Conservation (phyloP, 1,284 basidiomycete species). For the Irpex sp. region DNA sequence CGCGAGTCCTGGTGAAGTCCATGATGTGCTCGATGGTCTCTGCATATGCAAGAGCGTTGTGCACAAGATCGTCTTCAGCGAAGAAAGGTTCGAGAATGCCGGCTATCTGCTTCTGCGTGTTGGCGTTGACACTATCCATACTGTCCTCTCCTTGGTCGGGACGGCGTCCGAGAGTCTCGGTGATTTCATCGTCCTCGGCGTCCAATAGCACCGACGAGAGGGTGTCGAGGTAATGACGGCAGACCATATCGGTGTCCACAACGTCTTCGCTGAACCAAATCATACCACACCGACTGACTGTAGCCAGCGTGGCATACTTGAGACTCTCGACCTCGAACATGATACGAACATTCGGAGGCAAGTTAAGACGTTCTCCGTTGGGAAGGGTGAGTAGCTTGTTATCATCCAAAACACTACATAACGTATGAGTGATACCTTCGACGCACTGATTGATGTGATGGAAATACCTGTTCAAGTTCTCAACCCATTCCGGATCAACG, state of each 20-base stretch:
- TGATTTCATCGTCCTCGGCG: constrained; percentile 82
- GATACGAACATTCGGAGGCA: constrained; percentile 96
- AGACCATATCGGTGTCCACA: constrained; percentile 89
- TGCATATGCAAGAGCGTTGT: constrained; percentile 74
- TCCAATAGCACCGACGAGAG: constrained; percentile 79
- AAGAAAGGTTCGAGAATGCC: constrained; percentile 80
- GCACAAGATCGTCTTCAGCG: constrained; percentile 76
- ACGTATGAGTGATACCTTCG: no score
- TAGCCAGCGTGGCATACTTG: constrained; percentile 94
- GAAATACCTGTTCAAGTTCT: constrained; percentile 91
- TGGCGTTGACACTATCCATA: constrained; percentile 55
- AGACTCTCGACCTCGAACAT: constrained; percentile 99
- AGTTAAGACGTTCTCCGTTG: constrained; percentile 96
- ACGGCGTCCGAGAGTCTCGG: constrained; percentile 58
- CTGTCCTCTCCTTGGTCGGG: constrained; percentile 46
- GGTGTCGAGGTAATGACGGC: constrained; percentile 81
- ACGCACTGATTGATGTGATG: no score
- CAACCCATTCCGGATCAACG: constrained; percentile 99
- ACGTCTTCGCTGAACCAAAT: constrained; percentile 99
- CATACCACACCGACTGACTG: constrained; percentile 99
- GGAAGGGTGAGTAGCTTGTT: constrained; percentile 97
- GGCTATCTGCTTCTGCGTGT: constrained; percentile 81
- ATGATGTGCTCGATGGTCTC: constrained; percentile 92
- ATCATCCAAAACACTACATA: constrained; percentile 90
- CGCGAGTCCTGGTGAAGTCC: constrained; percentile 93